These are phyloP conservation scores for Ophiocordyceps camponoti-rufipedis DNA, from an alignment of 2,329 filamentous ascomycete genomes.

Conservation along the genomic window DNA sequence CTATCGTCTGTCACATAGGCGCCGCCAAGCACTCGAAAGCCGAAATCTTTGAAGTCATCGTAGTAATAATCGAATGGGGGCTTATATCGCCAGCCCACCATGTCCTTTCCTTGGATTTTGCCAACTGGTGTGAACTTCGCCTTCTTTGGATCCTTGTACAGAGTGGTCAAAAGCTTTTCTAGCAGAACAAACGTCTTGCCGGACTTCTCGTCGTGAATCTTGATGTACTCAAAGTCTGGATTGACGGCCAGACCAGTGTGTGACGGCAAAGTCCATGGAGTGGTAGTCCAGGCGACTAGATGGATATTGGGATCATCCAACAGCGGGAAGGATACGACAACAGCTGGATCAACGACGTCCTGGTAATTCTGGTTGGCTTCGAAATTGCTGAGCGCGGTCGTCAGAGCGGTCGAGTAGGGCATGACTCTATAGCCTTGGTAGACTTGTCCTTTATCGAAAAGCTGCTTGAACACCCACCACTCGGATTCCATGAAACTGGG, in stretches of 20 bases:
- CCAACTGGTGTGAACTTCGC: constrained; percentile 74
- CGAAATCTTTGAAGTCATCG: constrained; percentile 70
- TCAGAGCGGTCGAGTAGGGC: constrained; percentile 85
- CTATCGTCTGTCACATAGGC: constrained; percentile 77
- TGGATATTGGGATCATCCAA: constrained; percentile 56
- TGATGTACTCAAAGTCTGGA: constrained; percentile 72
- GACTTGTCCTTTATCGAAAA: constrained; percentile 77
- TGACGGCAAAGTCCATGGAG: constrained; percentile 69
- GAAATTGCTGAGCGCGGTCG: constrained; percentile 81
- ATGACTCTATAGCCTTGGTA: constrained; percentile 87
- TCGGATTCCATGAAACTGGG: constrained; percentile 87
- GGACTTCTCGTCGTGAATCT: constrained; percentile 66
- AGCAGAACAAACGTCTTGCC: constrained; percentile 74
- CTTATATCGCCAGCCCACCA: constrained; percentile 78
- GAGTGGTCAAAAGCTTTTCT: constrained; percentile 59
- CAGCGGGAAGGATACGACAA: constrained; percentile 77
- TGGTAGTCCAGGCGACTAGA: constrained; percentile 79
- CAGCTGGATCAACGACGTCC: constrained; percentile 75
- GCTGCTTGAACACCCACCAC: constrained; percentile 93
- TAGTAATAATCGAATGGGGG: constrained; percentile 83
- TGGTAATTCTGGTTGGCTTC: constrained; percentile 92
- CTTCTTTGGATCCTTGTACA: constrained; percentile 94
- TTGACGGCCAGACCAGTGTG: constrained; percentile 63
- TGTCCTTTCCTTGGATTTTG: constrained; percentile 64
- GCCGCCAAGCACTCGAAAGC: constrained; percentile 67